Conservation (phyloP, 805 yeast species). For the Blastobotrys attinorum region DNA sequence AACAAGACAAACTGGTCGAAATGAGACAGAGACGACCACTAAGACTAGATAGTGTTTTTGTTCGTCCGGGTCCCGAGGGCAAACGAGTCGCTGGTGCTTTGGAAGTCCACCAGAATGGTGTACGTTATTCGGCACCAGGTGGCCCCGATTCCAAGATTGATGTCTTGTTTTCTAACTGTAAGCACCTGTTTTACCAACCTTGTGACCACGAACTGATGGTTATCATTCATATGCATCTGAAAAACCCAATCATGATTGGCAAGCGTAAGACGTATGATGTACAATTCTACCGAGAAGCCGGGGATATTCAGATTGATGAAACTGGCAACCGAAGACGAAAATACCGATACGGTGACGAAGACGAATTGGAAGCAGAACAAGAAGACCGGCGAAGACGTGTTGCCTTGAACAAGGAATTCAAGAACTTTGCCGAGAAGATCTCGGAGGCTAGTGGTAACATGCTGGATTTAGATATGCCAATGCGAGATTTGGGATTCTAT, state of each 20-base stretch:
- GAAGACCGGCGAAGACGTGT: constrained; percentile 93
- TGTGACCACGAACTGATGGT: constrained; percentile 92
- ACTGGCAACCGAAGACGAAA: constrained; percentile 89
- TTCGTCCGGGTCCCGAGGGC: constrained; percentile 96
- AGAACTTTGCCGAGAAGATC: constrained; percentile 79
- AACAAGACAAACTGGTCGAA: constrained; percentile 82
- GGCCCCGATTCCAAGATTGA: constrained; percentile 83
- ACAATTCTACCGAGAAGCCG: constrained; percentile 94
- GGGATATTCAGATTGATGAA: constrained; percentile 93
- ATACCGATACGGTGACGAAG: constrained; percentile 91
- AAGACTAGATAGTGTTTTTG: constrained; percentile 79
- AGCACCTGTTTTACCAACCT: constrained; percentile 92
- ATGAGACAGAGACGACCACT: constrained; percentile 76
- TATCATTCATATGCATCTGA: constrained; percentile 84
- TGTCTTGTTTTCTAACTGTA: constrained; percentile 79
- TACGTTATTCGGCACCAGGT: constrained; percentile 82
- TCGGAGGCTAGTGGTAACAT: constrained; percentile 76
- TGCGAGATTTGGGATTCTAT: constrained; percentile 91
- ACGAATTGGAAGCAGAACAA: constrained; percentile 96
- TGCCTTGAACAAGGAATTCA: constrained; percentile 85
- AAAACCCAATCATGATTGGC: constrained; percentile 89
- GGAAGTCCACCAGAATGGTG: constrained; percentile 92
- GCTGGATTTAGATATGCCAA: constrained; percentile 86
- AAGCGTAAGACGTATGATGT: constrained; percentile 92
- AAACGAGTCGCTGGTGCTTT: constrained; percentile 87